Evolutionary conservation across 2,329 filamentous ascomycete genomes (phyloP), one percentile per base, ranked within the genome.

Genomic region (Nectriaceae sp.): DNA sequence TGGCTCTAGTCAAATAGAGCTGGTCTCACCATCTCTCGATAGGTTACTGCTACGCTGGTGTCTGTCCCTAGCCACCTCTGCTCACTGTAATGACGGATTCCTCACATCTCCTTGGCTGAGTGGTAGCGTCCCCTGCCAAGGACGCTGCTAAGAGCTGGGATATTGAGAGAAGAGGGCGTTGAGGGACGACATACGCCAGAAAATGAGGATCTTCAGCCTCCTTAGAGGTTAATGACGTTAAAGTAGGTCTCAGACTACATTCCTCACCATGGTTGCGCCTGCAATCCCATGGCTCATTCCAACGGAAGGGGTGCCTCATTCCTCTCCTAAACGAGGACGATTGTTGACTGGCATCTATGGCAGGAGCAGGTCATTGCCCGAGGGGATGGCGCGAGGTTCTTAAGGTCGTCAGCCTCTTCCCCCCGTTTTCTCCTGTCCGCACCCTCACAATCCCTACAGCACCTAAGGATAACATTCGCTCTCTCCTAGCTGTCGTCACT

Each of bases 401-500:
- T 29, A 29, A 29, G 24, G 24, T 13, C 24, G 21, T 37, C 24
- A 18, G 40, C 46, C 35, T 29, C 16, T 16, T 39, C 40, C 16
- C 29, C 42, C 41, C 40, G 21, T 36, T 46, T 47, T 18, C 16
- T 20, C 26, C 22, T 15, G 37, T 19, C 33, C n/a, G 11, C 33
- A 36, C n/a, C 33, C 8, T 19, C 11, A 36, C 33, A 6, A 5
- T 5, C n/a, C 33, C 33, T 16, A 11, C 8, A 36, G 13, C 8
- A 15, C 33, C 33, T 19, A 15, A 16, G 33, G n/a, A 36, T 11
- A 36, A n/a, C n/a, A 36, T 36, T 6, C 11, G 26, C 15, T 31
- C 52, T 44, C 44, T 44, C 29, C 35, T 52, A 19, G 18, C 44
- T 41, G 33, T 44, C 29, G 33, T 47, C 50, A 43, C 42, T 59